Base-by-base conservation (phyloP, 371 early-diverging fungal genomes). In the Ordospora pajunii region DNA sequence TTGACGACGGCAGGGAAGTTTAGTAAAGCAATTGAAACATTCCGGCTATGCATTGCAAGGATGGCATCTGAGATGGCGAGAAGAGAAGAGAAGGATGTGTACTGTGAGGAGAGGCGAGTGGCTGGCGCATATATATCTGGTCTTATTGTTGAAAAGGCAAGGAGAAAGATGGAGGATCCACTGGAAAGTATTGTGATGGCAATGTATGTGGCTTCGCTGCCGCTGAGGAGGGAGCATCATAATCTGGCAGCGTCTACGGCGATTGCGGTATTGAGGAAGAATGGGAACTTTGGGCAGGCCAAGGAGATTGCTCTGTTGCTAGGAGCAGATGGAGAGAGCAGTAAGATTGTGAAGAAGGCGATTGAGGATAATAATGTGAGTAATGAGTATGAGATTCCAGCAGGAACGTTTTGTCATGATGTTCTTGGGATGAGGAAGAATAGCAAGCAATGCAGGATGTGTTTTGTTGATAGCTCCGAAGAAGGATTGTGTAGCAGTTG, bases 231-330 rank as follows among this genome's bases (percentile, higher is more conserved):
- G 21, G 62, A 62, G 14, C 80, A 82, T 50, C 67, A 71, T 14
- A n/a, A 37, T 12, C 42, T 80, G 12, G 79, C 77, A 0, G 11
- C 64, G 8, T 58, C 65, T 22, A 42, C 46, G 19, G 66, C 70
- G 17, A 45, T 82, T 22, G 67, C 25, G 14, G 46, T 73, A 11
- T 77, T 67, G 42, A 78, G 70, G 48, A 82, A 82, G 62, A 70
- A 82, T 58, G 78, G 76, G 23, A 82, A 82, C 69, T 49, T 62
- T 42, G 58, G 65, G 43, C 52, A 21, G 32, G 82, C 84, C 19
- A 52, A 76, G 63, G 70, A 80, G 52, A 14, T 82, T 43, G 74
- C 80, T 0, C 0, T 46, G 37, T 1, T n/a, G 17, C 46, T 73
- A 7, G 40, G 23, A 5, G 27, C n/a, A 21, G 66, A 66, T 3